These are phyloP conservation scores for Agrocybe praecox DNA, from an alignment of 768 basidiomycete species.

Conservation along the genomic window DNA sequence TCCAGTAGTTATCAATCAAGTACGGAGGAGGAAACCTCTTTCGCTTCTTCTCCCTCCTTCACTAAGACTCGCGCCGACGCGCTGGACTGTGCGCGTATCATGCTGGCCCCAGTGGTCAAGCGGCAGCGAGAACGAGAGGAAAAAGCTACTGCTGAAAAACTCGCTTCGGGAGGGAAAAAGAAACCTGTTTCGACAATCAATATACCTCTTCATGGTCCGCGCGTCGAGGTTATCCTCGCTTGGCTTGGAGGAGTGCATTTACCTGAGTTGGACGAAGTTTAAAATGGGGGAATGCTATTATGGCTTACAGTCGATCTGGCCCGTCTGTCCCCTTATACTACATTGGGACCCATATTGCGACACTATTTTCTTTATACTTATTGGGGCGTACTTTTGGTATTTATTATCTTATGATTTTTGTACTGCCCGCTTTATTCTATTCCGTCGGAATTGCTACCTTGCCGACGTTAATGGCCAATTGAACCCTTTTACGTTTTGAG, in stretches of 20 bases:
- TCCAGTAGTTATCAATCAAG: neutral
- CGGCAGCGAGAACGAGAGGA: conserved; percentile 63
- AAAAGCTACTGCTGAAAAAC: conserved; percentile 52
- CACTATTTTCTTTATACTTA: neutral
- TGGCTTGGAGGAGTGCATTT: conserved; percentile 85
- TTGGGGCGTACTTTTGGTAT: neutral
- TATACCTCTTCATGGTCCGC: conserved; percentile 83
- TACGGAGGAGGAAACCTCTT: conserved; percentile 1
- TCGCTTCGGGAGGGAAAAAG: conserved; percentile 46
- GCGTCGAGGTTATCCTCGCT: conserved; percentile 83
- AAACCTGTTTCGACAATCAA: conserved; percentile 64
- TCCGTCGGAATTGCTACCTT: neutral
- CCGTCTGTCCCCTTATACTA: too few species aligned
- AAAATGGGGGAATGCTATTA: too few species aligned
- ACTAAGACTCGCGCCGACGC: conserved; percentile 37
- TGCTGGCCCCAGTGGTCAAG: conserved; percentile 70
- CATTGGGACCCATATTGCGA: too few species aligned
- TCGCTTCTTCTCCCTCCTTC: conserved; percentile 11
- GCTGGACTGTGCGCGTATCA: conserved; percentile 70
- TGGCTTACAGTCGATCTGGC: too few species aligned
- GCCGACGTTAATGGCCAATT: neutral
- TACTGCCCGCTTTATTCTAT: neutral
- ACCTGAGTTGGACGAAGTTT: conserved; percentile 72
- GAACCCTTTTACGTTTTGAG: neutral
- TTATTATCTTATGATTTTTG: neutral